Percentiles rank a stretch among this genome's conserved stretches.
Evolutionary conservation across 1,284 basidiomycete species (phyloP).

Genomic region (Ceratorhiza oryzae-sativae): DNA sequence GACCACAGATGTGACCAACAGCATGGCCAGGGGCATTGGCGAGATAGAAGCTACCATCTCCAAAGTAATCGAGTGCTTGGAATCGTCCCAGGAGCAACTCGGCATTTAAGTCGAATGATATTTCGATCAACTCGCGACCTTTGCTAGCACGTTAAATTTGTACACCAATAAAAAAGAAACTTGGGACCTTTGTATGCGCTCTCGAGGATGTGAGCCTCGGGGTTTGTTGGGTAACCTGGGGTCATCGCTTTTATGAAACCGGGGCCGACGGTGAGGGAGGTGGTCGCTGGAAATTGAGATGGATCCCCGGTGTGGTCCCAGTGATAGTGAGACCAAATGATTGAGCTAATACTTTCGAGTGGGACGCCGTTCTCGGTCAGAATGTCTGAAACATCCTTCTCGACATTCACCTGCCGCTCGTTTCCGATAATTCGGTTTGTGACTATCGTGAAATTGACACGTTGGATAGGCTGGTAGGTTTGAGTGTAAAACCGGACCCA

Average conservation of each 20-base stretch:
- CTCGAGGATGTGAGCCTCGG: conserved; percentile 12
- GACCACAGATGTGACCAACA: conserved; percentile 19
- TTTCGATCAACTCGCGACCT: conserved; percentile 17
- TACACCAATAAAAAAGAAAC: too few relatives aligned
- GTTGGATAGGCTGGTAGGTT: background rate
- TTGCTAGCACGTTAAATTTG: too few relatives aligned
- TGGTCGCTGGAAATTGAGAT: conserved; percentile 24
- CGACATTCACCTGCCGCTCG: background rate
- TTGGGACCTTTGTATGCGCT: conserved; percentile 28
- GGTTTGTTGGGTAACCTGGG: conserved; percentile 29
- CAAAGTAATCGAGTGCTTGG: conserved; percentile 42
- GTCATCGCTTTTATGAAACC: conserved; percentile 30
- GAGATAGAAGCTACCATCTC: conserved; percentile 43
- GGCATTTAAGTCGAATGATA: conserved; percentile 5
- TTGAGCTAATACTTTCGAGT: conserved; percentile 20
- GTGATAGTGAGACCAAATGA: conserved; percentile 33
- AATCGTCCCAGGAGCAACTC: conserved; percentile 1
- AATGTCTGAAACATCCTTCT: conserved; percentile 22
- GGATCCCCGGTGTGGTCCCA: conserved; percentile 36
- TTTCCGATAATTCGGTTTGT: background rate
- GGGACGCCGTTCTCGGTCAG: conserved; percentile 7
- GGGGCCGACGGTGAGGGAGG: conserved; percentile 26
- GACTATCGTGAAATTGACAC: background rate
- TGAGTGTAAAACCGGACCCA: background rate
- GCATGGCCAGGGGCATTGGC: conserved; percentile 43